Base-by-base conservation (phyloP, 345 rosid genomes). In the Eucalyptus regnans region DNA sequence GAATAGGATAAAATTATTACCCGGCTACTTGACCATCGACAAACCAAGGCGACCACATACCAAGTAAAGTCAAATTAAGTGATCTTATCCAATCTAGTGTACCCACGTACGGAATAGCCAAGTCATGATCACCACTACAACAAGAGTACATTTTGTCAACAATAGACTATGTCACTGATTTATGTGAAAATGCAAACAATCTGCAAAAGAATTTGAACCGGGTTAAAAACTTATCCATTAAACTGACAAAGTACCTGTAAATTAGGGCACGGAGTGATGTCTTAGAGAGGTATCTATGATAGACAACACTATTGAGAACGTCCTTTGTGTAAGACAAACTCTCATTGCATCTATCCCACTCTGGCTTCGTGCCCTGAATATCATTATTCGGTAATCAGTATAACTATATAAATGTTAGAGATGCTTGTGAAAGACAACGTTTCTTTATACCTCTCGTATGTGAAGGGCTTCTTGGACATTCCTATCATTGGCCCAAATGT, bases 401-500 rank as follows among this genome's bases (percentile, higher is more conserved):
- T 56, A 23, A 4, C 29, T 56, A 56, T 23, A 56, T 56, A 56
- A 56, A 56, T 56, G 62, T 56, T 9, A 23, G 29, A 22, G 62
- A 56, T 56, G 62, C 62, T 56, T 23, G 62, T 4, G 62, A 56
- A 17, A 33, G 50, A 37, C 12, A 46, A 62, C n/a, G 6, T 52
- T 22, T 62, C 66, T 9, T 17, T 89, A 29, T 91, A 92, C 94
- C 93, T 90, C 54, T 43, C 90, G 86, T 86, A 87, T 64, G 51
- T 88, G 88, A 13, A 93, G 91, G 50, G 93, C 93, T 11, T 68
- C 60, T 88, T 87, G 93, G 23, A 91, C 94, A n/a, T 68, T 60
- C 44, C 44, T 81, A 49, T 92, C 91, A 71, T 93, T 93, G 4
- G 93, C 90, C 94, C 94, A 93, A 23, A 20, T 58, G 51, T 33